These are phyloP conservation scores for Aquilaria agallochum DNA, from an alignment of 441 rosid genomes.

Conservation along the genomic window DNA sequence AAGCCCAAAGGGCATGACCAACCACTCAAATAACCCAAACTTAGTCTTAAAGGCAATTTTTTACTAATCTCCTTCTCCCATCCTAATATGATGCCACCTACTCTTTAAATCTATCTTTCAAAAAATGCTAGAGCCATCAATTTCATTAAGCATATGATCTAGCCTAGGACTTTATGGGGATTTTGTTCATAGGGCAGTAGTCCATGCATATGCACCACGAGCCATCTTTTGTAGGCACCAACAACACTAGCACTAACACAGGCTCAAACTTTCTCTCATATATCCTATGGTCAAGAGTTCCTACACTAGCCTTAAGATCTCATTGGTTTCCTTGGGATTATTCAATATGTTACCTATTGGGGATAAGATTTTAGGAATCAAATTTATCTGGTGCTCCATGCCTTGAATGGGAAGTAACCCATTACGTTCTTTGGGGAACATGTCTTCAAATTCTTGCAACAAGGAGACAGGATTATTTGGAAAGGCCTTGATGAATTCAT, in stretches of 20 bases:
- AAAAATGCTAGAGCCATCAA: neutral
- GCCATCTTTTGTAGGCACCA: neutral
- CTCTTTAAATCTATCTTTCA: neutral
- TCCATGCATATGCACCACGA: neutral
- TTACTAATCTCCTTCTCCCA: neutral
- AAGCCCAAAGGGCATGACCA: neutral
- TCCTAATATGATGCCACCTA: neutral
- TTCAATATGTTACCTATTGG: neutral
- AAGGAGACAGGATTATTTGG: no score
- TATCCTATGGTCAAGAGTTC: neutral
- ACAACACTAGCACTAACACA: neutral
- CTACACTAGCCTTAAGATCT: neutral
- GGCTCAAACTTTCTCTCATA: neutral
- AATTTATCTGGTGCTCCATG: no score
- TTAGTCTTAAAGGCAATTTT: neutral
- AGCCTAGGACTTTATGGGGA: neutral
- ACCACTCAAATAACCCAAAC: neutral
- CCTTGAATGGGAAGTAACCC: no score
- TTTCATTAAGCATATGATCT: neutral
- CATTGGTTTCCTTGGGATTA: neutral
- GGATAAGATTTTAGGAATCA: neutral
- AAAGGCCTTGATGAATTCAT: no score
- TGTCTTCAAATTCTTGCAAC: no score
- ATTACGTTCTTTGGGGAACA: no score
- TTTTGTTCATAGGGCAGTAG: neutral